These are phyloP conservation scores for Claviceps sp. DNA, from an alignment of 2,329 filamentous ascomycete genomes.

Conservation along the genomic window DNA sequence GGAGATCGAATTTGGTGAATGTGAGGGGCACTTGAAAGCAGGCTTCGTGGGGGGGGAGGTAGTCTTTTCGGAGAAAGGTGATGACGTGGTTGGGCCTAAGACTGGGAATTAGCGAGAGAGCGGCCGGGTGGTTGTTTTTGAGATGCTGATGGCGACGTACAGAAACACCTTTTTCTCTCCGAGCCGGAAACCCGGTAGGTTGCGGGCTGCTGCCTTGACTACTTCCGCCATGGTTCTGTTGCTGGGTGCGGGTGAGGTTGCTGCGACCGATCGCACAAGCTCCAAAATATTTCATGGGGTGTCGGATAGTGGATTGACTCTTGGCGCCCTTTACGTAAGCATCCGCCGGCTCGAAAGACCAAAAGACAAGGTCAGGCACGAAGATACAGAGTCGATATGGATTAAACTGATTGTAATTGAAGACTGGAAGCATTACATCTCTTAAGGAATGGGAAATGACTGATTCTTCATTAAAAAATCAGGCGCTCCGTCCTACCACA, in stretches of 20 bases:
- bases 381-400: too few species aligned
- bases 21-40: conserved; percentile 81
- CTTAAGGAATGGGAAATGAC: too few species aligned
- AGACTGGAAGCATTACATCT: too few species aligned
- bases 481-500: too few species aligned
- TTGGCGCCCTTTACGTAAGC: conserved; percentile 7
- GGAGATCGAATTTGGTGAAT: conserved; percentile 92
- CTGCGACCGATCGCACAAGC: conserved; percentile 6
- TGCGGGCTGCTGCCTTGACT: conserved; percentile 24
- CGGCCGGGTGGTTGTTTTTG: not conserved
- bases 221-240: conserved; percentile 25
- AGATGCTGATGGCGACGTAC: conserved; percentile 22
- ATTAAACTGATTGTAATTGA: too few species aligned
- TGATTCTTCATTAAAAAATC: too few species aligned
- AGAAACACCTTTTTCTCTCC: conserved; percentile 43
- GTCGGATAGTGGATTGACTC: not conserved
- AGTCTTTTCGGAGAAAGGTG: conserved; percentile 59
- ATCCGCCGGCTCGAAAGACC: not conserved
- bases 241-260: conserved; percentile 10
- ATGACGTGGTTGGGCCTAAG: conserved; percentile 68
- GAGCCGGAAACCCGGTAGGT: conserved; percentile 31
- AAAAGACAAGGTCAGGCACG: too few species aligned
- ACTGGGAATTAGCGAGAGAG: not conserved
- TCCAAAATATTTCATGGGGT: conserved; percentile 4
- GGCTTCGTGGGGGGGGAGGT: conserved; percentile 66